Conservation (phyloP, 1,284 basidiomycete species). For the Schizopora paradoxa region DNA sequence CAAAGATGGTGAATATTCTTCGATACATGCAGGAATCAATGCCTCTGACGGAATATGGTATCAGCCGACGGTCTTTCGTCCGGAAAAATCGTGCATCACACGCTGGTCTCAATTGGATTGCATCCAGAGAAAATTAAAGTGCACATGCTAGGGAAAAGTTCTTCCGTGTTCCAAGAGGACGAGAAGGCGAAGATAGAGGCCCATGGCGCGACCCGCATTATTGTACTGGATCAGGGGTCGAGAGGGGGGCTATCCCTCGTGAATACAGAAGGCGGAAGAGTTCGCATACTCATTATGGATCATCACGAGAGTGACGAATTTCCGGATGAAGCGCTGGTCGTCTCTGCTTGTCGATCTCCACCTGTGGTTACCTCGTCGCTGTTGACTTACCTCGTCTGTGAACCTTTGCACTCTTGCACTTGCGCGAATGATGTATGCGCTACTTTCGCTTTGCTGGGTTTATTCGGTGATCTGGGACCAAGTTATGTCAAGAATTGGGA, state of each 20-base stretch:
- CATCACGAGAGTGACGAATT: conserved; percentile 30
- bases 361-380: conserved; percentile 29
- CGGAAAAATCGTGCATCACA: conserved; percentile 27
- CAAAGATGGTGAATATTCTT: conserved; percentile 24
- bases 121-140: conserved; percentile 19
- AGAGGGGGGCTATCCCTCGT: conserved; percentile 25
- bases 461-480: conserved; percentile 30
- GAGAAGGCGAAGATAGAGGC: conserved; percentile 24
- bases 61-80: conserved; percentile 28
- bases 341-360: conserved; percentile 25
- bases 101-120: conserved; percentile 27
- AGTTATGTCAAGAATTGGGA: conserved; percentile 25
- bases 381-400: conserved; percentile 28
- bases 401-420: conserved; percentile 18
- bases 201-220: conserved; percentile 22
- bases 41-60: too few species aligned
- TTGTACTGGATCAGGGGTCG: conserved; percentile 30
- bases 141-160: conserved; percentile 29
- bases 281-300: conserved; percentile 27
- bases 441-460: conserved; percentile 26
- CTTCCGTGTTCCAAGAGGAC: conserved; percentile 25
- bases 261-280: conserved; percentile 9
- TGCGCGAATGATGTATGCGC: conserved; percentile 14
- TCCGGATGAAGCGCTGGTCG: conserved; percentile 23
- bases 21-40: too few species aligned